Evolutionary conservation across 768 basidiomycete species (phyloP).

Genomic region (Boletus rubescentipes): DNA sequence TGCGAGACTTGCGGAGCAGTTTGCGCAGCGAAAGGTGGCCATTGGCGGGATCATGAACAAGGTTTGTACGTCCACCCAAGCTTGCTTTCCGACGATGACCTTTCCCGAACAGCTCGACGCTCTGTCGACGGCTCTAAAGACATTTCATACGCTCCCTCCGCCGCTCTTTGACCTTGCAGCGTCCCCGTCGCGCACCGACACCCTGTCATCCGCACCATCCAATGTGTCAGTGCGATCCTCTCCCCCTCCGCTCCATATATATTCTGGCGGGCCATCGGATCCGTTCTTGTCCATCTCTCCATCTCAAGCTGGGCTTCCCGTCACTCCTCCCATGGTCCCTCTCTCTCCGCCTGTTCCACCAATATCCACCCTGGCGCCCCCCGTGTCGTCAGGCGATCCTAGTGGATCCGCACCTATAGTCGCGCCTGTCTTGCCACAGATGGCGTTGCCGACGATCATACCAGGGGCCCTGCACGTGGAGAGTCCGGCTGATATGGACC

Average conservation of each 20-base stretch:
- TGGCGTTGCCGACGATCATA: constrained; percentile 21
- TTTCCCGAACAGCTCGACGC: constrained; percentile 25
- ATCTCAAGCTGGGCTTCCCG: background rate
- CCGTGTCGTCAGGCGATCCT: background rate
- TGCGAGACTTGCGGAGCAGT: constrained; percentile 62
- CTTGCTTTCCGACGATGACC: background rate
- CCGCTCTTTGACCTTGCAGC: constrained; percentile 37
- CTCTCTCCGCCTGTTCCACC: constrained; percentile 22
- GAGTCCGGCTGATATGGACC: constrained; percentile 31
- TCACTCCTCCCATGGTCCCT: background rate
- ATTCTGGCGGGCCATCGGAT: constrained; percentile 4
- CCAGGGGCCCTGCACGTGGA: constrained; percentile 26
- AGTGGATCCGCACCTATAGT: background rate
- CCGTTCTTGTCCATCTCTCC: constrained; percentile 7
- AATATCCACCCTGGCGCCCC: constrained; percentile 18
- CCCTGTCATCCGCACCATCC: constrained; percentile 29
- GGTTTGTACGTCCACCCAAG: constrained; percentile 36
- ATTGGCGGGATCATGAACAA: constrained; percentile 75
- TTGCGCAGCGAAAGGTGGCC: constrained; percentile 65
- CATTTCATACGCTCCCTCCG: constrained; percentile 44
- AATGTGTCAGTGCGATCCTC: constrained; percentile 22
- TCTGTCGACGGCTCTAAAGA: constrained; percentile 36
- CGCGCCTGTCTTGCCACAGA: constrained; percentile 8
- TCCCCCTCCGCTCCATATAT: constrained; percentile 1
- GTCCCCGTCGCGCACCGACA: constrained; percentile 28